Conservation (phyloP, 2,329 filamentous ascomycete species). For the Diaporthe eres region DNA sequence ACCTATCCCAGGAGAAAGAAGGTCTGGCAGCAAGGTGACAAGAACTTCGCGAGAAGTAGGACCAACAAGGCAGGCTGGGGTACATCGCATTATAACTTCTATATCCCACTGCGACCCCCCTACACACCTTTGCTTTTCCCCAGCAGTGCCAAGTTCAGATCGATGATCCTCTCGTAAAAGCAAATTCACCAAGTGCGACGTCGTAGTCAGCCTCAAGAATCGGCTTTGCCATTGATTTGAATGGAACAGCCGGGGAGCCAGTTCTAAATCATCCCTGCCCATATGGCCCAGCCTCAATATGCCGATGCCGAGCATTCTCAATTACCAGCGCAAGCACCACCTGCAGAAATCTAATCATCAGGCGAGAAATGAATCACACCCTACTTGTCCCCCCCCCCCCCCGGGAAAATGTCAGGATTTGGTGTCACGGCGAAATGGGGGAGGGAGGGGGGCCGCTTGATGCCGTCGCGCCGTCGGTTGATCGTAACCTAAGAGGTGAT, state of each 20-base stretch:
- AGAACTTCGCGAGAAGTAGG: neutral
- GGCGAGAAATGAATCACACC: neutral
- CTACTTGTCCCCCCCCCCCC: neutral
- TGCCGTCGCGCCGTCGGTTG: conserved; percentile 11
- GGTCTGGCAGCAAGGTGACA: neutral
- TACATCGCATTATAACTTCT: neutral
- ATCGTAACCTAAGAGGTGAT: neutral
- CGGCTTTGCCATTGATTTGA: neutral
- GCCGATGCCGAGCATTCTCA: neutral
- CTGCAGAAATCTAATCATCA: conserved; percentile 10
- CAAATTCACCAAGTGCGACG: conserved; percentile 6
- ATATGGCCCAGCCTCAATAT: neutral
- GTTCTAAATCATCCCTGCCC: conserved; percentile 3
- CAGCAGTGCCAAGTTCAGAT: conserved; percentile 11
- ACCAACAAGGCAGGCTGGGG: too few relatives aligned
- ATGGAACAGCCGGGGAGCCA: neutral
- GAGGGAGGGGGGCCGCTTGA: neutral
- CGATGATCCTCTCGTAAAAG: conserved; percentile 10
- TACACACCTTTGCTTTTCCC: neutral
- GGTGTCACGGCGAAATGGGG: neutral
- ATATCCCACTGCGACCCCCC: neutral
- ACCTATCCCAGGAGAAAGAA: neutral
- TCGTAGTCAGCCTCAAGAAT: neutral
- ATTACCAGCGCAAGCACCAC: neutral
- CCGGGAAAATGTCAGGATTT: neutral